Percentiles rank a stretch among this genome's conserved stretches.
phyloP scores from a whole-genome alignment of 163 green algal species.

The Chloroidium sp. region DNA sequence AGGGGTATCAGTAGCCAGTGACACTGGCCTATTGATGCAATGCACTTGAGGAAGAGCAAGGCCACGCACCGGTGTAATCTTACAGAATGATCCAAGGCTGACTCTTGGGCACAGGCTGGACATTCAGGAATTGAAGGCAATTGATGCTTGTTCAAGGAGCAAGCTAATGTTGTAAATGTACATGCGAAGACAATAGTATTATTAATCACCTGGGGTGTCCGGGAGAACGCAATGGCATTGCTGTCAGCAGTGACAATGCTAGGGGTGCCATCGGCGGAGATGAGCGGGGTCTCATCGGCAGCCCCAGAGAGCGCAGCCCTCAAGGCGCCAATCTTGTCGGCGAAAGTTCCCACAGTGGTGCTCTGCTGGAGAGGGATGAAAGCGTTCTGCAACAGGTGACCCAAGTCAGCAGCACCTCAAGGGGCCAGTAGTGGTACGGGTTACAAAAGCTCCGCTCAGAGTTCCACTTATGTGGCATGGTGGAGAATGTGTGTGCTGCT shows the following conservation, averaged over 20 bases:
- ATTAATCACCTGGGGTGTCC: constrained; percentile 2
- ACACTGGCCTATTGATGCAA: no score
- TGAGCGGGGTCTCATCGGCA: neutral
- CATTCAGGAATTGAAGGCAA: no score
- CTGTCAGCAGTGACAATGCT: constrained; percentile 5
- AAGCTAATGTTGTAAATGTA: no score
- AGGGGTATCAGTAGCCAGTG: no score
- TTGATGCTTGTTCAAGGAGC: no score
- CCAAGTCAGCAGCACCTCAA: neutral
- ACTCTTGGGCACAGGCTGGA: no score
- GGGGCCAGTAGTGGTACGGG: neutral
- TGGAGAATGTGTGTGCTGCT: no score
- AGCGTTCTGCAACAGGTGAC: neutral
- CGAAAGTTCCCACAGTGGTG: constrained; percentile 10
- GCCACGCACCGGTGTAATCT: no score
- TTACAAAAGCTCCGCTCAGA: neutral
- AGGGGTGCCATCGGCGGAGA: neutral
- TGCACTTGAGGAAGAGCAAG: no score
- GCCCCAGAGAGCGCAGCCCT: neutral
- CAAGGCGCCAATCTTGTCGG: neutral
- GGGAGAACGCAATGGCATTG: constrained; percentile 20
- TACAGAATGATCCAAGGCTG: no score
- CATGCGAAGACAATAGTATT: no score
- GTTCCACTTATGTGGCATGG: no score
- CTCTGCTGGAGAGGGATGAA: neutral